Evolutionary conservation across 176 grass and related monocot genomes (phyloP), one percentile per base, ranked within the genome.

Genomic region (Rhynchospora tenuis): DNA sequence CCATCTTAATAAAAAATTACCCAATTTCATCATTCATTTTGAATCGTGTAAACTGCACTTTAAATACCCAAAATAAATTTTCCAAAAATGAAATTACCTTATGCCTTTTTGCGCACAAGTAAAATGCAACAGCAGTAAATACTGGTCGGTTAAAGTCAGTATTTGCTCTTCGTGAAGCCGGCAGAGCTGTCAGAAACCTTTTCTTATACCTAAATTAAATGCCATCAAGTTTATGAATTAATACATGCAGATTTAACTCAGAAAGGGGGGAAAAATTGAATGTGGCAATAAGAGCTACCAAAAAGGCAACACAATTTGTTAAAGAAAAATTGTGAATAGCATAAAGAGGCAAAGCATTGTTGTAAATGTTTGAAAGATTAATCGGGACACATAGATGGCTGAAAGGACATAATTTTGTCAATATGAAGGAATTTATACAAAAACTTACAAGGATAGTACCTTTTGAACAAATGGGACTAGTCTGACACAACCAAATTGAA

Each of bases 401-500:
- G 42, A 71, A 77, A 56, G 48, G 3, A 67, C 16, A 79, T 43
- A 78, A 72, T 77, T 47, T 33, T 58, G 44, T 52, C 26, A 78
- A 79, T 12, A n/a, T 50, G 23, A 27, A 72, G 22, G 38, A 0
- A 63, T 38, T 38, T 23, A 80, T 29, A 48, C 0, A 42, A 3
- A 64, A 64, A 85, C 92, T 88, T 92, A 99, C 89, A 92, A 90
- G 29, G 89, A 27, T 51, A 95, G 84, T 1, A 93, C 96, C 83
- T 86, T 99, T 51, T 93, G 91, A 81, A 95, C 96, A 11, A 95
- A 93, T 81, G 96, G 93, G 78, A 99, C 95, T 63, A 95, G 72
- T 82, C 96, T 93, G 80, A 99, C 88, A 62, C 93, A 99, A 27
- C 96, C 96, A 45, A 99, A 99, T 82, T 93, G 90, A 83, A 99